Conservation (phyloP, 2,329 filamentous ascomycete genomes). For the Pleoardoris graminearum region DNA sequence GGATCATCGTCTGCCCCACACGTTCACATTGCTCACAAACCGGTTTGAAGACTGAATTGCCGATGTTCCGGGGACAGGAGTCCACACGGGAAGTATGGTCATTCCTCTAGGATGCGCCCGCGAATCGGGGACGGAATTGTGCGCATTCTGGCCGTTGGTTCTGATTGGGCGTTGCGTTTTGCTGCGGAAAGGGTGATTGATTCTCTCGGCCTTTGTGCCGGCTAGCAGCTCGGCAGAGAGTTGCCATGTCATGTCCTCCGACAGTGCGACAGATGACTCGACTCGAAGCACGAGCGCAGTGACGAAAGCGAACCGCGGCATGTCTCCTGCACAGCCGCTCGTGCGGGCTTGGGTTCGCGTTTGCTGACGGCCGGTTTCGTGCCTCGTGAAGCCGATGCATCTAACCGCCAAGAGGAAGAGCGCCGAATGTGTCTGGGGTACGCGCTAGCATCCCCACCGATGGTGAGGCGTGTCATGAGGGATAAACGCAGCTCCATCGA, state of each 20-base stretch:
- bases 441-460: conserved; percentile 40
- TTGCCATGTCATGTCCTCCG: too few relatives aligned
- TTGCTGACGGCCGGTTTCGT: conserved; percentile 3
- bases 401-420: conserved; percentile 28
- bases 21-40: neutral
- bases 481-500: conserved; percentile 36
- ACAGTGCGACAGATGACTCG: too few relatives aligned
- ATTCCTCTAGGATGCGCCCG: too few relatives aligned
- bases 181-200: conserved; percentile 13
- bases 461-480: conserved; percentile 40
- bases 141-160: neutral
- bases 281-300: conserved; percentile 11
- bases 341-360: neutral
- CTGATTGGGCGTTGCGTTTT: conserved; percentile 1
- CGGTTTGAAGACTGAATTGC: neutral
- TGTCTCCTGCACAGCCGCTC: conserved; percentile 9
- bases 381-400: conserved; percentile 37
- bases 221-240: conserved; percentile 23
- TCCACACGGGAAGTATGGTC: too few relatives aligned
- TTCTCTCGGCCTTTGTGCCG: conserved; percentile 20
- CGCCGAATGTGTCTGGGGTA: conserved; percentile 44
- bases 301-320: conserved; percentile 26
- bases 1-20: conserved; percentile 6
- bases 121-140: neutral
- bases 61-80: too few relatives aligned